These are phyloP conservation scores for Starmerella lactis-condensi DNA, from an alignment of 805 yeast genomes.

Conservation along the genomic window DNA sequence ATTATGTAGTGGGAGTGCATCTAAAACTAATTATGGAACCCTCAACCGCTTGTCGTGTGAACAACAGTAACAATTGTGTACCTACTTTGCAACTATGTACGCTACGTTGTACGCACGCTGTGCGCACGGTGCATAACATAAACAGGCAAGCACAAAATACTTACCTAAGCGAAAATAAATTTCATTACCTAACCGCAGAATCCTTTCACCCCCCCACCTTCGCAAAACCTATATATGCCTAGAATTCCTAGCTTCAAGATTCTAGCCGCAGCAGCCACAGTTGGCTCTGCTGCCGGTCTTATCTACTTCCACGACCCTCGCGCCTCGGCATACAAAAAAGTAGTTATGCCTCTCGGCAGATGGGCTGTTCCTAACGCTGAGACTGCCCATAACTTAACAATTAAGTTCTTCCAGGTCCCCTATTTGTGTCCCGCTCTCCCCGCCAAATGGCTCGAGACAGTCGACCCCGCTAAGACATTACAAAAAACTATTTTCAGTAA, in stretches of 20 bases:
- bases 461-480: constrained; percentile 20
- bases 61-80: too few relatives aligned
- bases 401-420: constrained; percentile 39
- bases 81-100: too few relatives aligned
- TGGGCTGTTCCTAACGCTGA: constrained; percentile 55
- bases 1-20: too few relatives aligned
- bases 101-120: too few relatives aligned
- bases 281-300: constrained; percentile 24
- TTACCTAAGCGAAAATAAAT: too few relatives aligned
- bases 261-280: constrained; percentile 10
- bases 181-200: too few relatives aligned
- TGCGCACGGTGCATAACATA: too few relatives aligned
- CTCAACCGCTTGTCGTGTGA: too few relatives aligned
- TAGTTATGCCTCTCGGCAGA: constrained; percentile 61
- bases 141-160: too few relatives aligned
- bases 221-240: too few relatives aligned
- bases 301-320: constrained; percentile 56
- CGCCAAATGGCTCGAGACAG: constrained; percentile 15
- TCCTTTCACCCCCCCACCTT: too few relatives aligned
- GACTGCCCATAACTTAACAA: constrained; percentile 61
- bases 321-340: constrained; percentile 64
- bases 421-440: constrained; percentile 19
- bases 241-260: constrained; percentile 9
- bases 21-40: too few relatives aligned
- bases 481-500: constrained; percentile 17